Evolutionary conservation across 306 rosid species (phyloP).

Genomic region (Lathyrus sativus): DNA sequence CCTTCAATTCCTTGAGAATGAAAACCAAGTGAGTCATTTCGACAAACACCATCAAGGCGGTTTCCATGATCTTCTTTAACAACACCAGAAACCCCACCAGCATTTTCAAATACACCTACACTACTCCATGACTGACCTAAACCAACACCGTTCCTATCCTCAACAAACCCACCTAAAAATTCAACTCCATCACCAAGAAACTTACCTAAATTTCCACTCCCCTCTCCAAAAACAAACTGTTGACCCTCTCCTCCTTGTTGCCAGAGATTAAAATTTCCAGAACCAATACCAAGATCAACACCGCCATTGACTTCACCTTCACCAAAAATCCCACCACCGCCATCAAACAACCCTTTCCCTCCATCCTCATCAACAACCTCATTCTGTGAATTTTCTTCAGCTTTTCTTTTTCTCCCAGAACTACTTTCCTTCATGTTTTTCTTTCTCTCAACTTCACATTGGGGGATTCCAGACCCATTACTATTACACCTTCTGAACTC

Average conservation of each 20-base stretch:
- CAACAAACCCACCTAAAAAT: slow-evolving; percentile 37
- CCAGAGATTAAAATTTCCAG: slow-evolving; percentile 35
- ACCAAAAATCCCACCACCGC: slow-evolving; percentile 35
- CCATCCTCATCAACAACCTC: background rate
- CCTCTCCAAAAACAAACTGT: slow-evolving; percentile 32
- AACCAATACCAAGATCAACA: slow-evolving; percentile 24
- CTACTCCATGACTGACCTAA: slow-evolving; percentile 38
- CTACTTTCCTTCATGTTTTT: slow-evolving; percentile 6
- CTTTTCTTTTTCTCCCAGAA: slow-evolving; percentile 18
- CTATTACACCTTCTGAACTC: slow-evolving; percentile 34
- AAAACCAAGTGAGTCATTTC: slow-evolving; percentile 30
- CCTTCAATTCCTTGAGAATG: slow-evolving; percentile 29
- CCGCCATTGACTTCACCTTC: slow-evolving; percentile 35
- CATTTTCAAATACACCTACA: slow-evolving; percentile 30
- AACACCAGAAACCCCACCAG: slow-evolving; percentile 31
- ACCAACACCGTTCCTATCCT: slow-evolving; percentile 22
- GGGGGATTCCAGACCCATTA: slow-evolving; percentile 23
- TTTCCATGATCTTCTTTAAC: slow-evolving; percentile 17
- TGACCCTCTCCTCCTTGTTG: slow-evolving; percentile 35
- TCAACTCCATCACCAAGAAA: slow-evolving; percentile 33
- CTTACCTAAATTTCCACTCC: slow-evolving; percentile 33
- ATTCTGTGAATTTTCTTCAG: background rate
- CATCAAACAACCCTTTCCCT: slow-evolving; percentile 12
- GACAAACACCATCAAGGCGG: slow-evolving; percentile 23
- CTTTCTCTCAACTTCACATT: slow-evolving; percentile 2